Percentiles rank a stretch among this genome's conserved stretches.
Conservation (phyloP, 306 rosid genomes). For the Gastrolobium villosum region DNA sequence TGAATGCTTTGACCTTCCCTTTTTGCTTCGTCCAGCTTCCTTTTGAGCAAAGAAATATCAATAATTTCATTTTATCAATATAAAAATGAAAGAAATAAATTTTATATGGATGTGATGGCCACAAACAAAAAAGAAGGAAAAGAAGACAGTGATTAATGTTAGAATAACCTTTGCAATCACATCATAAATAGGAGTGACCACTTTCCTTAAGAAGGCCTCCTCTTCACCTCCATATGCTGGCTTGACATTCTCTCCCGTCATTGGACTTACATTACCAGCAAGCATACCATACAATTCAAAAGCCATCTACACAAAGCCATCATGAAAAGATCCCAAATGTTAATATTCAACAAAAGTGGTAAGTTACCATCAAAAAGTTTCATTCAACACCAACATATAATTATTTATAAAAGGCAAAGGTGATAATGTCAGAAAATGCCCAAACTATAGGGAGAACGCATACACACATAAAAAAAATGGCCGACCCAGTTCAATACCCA, state of each 20-base stretch:
- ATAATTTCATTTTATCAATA: slow-evolving; percentile 38
- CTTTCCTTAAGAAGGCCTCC: slow-evolving; percentile 86
- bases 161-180: slow-evolving; percentile 86
- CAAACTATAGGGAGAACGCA: slow-evolving; percentile 7
- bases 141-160: background rate
- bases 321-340: slow-evolving; percentile 45
- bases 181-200: slow-evolving; percentile 90
- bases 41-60: slow-evolving; percentile 52
- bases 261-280: slow-evolving; percentile 99
- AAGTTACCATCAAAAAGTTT: slow-evolving; percentile 10
- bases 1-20: slow-evolving; percentile 95
- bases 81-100: slow-evolving; percentile 18
- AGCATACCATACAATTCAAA: slow-evolving; percentile 99
- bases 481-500: too few relatives aligned
- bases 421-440: background rate
- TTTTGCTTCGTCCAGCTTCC: slow-evolving; percentile 86
- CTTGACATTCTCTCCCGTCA: slow-evolving; percentile 97
- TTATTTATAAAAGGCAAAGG: slow-evolving; percentile 1
- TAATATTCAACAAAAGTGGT: slow-evolving; percentile 9
- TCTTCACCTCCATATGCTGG: slow-evolving; percentile 99
- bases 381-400: slow-evolving; percentile 20
- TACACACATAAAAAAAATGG: too few relatives aligned
- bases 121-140: background rate
- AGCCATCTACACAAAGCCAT: slow-evolving; percentile 76
- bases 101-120: slow-evolving; percentile 10